phyloP scores from a whole-genome alignment of 306 rosid genomes.

The Vigna angularis region DNA sequence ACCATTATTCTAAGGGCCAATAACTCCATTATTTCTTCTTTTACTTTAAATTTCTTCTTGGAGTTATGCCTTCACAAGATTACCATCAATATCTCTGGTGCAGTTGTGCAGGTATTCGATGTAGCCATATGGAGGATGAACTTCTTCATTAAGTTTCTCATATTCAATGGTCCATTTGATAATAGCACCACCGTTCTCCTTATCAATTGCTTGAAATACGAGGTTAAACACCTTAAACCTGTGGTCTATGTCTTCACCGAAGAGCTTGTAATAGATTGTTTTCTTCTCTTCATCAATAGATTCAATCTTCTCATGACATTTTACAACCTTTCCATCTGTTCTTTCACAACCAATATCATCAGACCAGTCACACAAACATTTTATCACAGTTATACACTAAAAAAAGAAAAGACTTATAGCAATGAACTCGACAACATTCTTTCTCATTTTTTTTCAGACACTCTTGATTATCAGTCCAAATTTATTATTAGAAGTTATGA shows the following conservation, averaged over 20 bases:
- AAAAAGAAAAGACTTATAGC: too few species aligned
- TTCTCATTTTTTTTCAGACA: too few species aligned
- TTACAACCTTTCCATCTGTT: slow-evolving; percentile 33
- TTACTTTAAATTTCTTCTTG: not conserved
- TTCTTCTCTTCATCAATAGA: slow-evolving; percentile 12
- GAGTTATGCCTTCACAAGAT: slow-evolving; percentile 40
- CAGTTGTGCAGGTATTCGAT: not conserved
- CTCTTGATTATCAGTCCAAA: too few species aligned
- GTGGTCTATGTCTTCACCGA: not conserved
- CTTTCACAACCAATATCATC: not conserved
- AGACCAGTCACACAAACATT: too few species aligned
- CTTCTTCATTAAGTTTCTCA: slow-evolving; percentile 34
- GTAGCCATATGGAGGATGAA: slow-evolving; percentile 45
- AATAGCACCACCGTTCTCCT: not conserved
- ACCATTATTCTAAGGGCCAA: too few species aligned
- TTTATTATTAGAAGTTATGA: too few species aligned
- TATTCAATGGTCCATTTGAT: slow-evolving; percentile 43
- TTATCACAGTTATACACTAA: too few species aligned
- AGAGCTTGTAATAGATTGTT: not conserved
- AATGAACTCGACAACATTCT: too few species aligned
- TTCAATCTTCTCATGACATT: slow-evolving; percentile 29
- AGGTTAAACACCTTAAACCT: not conserved
- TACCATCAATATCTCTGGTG: slow-evolving; percentile 36
- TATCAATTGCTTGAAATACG: not conserved
- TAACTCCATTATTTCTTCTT: too few species aligned